Evolutionary conservation across 2,329 filamentous ascomycete genomes (phyloP), one percentile per base, ranked within the genome.

Genomic region (Colletotrichum sp.): DNA sequence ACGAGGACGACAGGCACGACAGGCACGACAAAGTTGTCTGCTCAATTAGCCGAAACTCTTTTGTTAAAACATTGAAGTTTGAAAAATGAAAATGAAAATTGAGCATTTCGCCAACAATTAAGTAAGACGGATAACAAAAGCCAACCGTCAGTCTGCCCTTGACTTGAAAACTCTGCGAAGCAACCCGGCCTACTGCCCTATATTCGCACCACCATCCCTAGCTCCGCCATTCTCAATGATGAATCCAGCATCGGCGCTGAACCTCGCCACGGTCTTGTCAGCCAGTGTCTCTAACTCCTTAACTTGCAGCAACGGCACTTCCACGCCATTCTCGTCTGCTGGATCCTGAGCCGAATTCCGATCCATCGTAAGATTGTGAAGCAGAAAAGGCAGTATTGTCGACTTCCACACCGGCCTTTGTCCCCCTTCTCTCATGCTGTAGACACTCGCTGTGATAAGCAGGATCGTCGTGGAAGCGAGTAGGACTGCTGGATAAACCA

Each of bases 361-460:
- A 13, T 13, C 1, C 1, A 13, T 49, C 10, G 0, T 49, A 0
- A 49, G n/a, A 21, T 21, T 52, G 21, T 59, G 4, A 3, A 59
- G 4, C 2, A 28, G 15, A 16, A 59, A 10, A 26, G 55, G 55
- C 1, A 28, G 5, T 9, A 59, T 28, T 0, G 21, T 28, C 2
- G 55, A 59, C 55, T 59, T 59, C 55, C 55, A 59, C 2, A 28
- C 24, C 3, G 55, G 55, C 24, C 24, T 0, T 28, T 18, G 6
- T 0, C 55, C 55, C 1, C 7, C 0, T 16, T 28, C 24, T 28
- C 55, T 16, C 21, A 24, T 6, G 5, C 55, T 59, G 13, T 3
- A 2, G 13, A 3, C 0, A 0, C 1, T 1, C 55, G 55, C 55
- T 8, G 55, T 0, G 0, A 28, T 0, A 0, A 59, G 7, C 0